A percentile compares a stretch with the other conserved stretches of the same genome.
phyloP scores from a whole-genome alignment of 169 alveolate species.

The Eimeria maxima region DNA sequence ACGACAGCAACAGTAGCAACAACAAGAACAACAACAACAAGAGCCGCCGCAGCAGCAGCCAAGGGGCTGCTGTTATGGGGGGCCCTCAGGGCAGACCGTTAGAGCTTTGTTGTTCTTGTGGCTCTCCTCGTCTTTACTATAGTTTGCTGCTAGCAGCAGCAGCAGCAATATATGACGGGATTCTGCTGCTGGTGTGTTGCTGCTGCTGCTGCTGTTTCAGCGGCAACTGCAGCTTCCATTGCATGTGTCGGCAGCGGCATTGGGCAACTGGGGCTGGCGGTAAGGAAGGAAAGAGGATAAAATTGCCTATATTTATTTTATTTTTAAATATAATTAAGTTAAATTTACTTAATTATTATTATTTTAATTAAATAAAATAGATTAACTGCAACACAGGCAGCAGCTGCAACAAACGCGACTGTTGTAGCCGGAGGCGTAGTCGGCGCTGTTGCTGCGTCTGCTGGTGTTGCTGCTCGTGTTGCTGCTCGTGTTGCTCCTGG shows the following conservation, averaged over 20 bases:
- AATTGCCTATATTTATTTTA: no score
- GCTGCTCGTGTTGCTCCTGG: background rate
- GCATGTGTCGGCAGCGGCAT: background rate
- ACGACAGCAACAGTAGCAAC: background rate
- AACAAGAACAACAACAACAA: conserved; percentile 15
- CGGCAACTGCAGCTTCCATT: background rate
- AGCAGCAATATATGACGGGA: background rate
- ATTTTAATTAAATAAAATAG: no score
- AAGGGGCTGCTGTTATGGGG: background rate
- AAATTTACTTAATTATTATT: no score
- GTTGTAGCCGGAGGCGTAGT: no score
- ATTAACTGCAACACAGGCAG: background rate
- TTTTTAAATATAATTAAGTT: no score
- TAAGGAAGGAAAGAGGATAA: no score
- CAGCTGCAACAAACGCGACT: no score
- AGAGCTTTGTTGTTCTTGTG: background rate
- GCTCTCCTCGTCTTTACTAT: background rate
- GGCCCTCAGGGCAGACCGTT: conserved; percentile 6
- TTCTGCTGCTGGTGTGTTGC: background rate
- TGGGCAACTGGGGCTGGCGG: background rate
- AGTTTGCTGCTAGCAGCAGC: conserved; percentile 21
- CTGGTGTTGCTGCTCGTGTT: no score
- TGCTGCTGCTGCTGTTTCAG: conserved; percentile 5
- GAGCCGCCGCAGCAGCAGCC: background rate
- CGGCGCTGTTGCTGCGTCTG: no score